A percentile compares a stretch with the other conserved stretches of the same genome.
phyloP scores from a whole-genome alignment of 352 stramenopile genomes.

The Phytopythium mirpurense region DNA sequence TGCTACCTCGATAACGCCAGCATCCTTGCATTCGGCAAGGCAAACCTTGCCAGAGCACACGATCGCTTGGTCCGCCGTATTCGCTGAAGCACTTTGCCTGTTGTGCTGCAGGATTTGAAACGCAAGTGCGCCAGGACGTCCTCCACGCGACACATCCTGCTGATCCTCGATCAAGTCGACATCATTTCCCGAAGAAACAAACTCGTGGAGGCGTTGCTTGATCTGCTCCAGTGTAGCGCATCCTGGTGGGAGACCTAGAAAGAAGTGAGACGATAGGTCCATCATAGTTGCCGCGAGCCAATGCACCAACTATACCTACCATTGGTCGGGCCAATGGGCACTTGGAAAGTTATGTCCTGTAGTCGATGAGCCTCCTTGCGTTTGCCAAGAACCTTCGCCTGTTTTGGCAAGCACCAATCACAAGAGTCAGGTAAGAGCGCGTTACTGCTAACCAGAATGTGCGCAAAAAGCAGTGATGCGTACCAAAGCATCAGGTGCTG shows the following conservation, averaged over 20 bases:
- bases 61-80: not conserved
- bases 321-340: conserved; percentile 22
- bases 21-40: conserved; percentile 7
- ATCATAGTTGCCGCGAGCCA: too few species aligned
- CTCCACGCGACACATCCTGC: not conserved
- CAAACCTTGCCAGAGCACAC: conserved; percentile 28
- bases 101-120: not conserved
- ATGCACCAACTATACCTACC: conserved; percentile 11
- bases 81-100: too few species aligned
- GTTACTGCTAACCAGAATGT: too few species aligned
- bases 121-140: not conserved
- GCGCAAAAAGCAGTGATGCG: conserved; percentile 5
- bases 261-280: too few species aligned
- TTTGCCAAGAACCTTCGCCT: conserved; percentile 80
- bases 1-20: conserved; percentile 27
- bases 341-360: conserved; percentile 48
- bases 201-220: conserved; percentile 34
- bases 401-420: not conserved
- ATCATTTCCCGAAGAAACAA: conserved; percentile 4
- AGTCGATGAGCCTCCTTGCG: conserved; percentile 67
- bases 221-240: conserved; percentile 43
- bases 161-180: not conserved
- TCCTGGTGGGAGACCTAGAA: conserved; percentile 16
- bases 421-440: too few species aligned
- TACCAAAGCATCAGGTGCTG: conserved; percentile 31